Evolutionary conservation across 352 stramenopile genomes (phyloP).

Genomic region (Saprolegnia diclina): DNA sequence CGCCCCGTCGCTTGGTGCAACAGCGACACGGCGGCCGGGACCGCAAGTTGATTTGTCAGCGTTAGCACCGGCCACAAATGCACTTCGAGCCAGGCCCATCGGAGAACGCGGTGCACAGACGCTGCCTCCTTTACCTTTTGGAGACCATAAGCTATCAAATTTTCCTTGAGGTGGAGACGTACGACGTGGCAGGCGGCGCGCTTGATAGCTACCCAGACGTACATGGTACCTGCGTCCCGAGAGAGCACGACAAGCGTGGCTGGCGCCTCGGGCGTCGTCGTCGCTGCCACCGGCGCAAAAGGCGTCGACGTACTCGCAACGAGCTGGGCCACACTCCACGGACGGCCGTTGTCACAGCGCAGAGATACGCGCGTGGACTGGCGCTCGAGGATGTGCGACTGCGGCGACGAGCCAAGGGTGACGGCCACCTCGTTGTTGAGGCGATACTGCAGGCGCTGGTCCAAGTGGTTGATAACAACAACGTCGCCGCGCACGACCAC

Average conservation of each 20-base stretch:
- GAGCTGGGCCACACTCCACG: not conserved
- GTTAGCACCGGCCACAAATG: conserved; percentile 5
- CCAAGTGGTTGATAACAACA: conserved; percentile 41
- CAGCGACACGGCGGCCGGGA: not conserved
- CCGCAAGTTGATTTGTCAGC: not conserved
- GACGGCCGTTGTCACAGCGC: not conserved
- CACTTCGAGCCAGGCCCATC: conserved; percentile 15
- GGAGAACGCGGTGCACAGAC: not conserved
- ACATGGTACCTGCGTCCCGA: not conserved
- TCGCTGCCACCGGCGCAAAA: conserved; percentile 1
- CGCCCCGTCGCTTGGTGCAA: not conserved
- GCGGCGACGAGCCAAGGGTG: not conserved
- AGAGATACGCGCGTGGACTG: not conserved
- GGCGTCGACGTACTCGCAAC: not conserved
- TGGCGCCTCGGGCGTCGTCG: not conserved
- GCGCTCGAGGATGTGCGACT: not conserved
- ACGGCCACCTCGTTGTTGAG: not conserved
- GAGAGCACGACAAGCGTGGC: conserved; percentile 1
- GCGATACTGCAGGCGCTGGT: conserved; percentile 32
- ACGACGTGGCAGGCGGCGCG: conserved; percentile 5
- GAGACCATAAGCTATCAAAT: not conserved
- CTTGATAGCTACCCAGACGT: conserved; percentile 6
- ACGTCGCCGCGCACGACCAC: conserved; percentile 52
- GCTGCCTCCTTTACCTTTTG: not conserved
- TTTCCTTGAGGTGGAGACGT: not conserved